phyloP scores from a whole-genome alignment of 768 basidiomycete species.

The Hebeloma cylindrosporum region DNA sequence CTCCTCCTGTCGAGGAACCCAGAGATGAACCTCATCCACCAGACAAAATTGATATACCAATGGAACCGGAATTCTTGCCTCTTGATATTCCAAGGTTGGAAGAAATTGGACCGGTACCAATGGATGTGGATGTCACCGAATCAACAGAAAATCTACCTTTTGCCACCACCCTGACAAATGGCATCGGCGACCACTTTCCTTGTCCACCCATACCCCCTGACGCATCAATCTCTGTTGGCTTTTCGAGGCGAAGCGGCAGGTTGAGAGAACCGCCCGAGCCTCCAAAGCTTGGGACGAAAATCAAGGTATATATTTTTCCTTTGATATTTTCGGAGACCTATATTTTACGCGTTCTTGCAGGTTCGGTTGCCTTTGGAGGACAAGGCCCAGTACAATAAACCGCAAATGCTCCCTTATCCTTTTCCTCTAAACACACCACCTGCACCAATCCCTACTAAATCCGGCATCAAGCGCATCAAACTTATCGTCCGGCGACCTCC shows the following conservation, averaged over 20 bases:
- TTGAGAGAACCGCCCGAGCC: conserved; percentile 8
- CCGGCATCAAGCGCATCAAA: conserved; percentile 61
- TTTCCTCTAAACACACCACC: conserved; percentile 5
- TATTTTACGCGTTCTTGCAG: neutral
- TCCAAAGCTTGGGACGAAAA: conserved; percentile 6
- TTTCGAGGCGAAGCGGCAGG: conserved; percentile 11
- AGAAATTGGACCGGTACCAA: too few species aligned
- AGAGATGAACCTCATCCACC: neutral
- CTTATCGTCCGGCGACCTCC: conserved; percentile 67
- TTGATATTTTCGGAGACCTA: neutral
- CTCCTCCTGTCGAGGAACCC: neutral
- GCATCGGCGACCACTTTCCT: neutral
- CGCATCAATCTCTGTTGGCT: conserved; percentile 14
- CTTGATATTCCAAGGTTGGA: too few species aligned
- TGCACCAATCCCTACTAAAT: conserved; percentile 18
- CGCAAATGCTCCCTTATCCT: conserved; percentile 1
- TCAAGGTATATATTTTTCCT: conserved; percentile 9
- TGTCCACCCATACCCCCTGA: conserved; percentile 5
- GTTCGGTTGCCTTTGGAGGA: conserved; percentile 3
- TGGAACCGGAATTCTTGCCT: too few species aligned
- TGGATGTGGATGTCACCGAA: neutral
- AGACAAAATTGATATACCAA: too few species aligned
- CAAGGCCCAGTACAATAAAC: neutral
- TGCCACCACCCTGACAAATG: neutral
- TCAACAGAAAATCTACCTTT: neutral